These are phyloP conservation scores for Schizophyllum amplum DNA, from an alignment of 1,284 basidiomycete species.

Conservation along the genomic window DNA sequence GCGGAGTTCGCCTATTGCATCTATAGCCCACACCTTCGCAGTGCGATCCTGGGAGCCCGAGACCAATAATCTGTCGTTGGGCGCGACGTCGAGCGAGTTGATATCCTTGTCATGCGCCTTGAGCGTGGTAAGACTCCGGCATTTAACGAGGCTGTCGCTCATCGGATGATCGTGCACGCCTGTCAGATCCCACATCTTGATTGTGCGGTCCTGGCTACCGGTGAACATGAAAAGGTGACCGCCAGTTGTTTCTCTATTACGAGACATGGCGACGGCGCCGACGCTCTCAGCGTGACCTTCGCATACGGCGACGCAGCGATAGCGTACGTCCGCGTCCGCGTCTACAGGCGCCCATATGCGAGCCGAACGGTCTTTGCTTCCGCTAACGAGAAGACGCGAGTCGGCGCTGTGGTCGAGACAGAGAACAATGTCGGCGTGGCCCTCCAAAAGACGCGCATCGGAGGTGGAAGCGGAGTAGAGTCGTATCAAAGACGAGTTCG, in stretches of 20 bases:
- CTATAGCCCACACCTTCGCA: slow-evolving; percentile 84
- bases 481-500: slow-evolving; percentile 90
- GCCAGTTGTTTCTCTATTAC: slow-evolving; percentile 23
- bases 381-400: slow-evolving; percentile 76
- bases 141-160: slow-evolving; percentile 33
- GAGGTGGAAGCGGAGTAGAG: slow-evolving; percentile 71
- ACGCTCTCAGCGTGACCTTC: slow-evolving; percentile 95
- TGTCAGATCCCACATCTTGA: slow-evolving; percentile 96
- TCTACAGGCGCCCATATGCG: slow-evolving; percentile 70
- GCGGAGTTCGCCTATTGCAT: slow-evolving; percentile 60
- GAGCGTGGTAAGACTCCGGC: slow-evolving; percentile 80
- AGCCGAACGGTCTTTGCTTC: slow-evolving; percentile 87
- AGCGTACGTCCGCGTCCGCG: slow-evolving; percentile 36
- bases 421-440: slow-evolving; percentile 90
- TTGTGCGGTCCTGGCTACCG: slow-evolving; percentile 93
- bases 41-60: slow-evolving; percentile 96
- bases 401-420: slow-evolving; percentile 67
- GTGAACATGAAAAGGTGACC: slow-evolving; percentile 71
- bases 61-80: slow-evolving; percentile 83
- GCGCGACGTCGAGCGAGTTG: slow-evolving; percentile 90
- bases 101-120: slow-evolving; percentile 99
- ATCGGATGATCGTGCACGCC: slow-evolving; percentile 26
- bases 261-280: slow-evolving; percentile 81
- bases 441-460: slow-evolving; percentile 77
- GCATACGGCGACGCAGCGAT: slow-evolving; percentile 80